Base-by-base conservation (phyloP, 441 rosid genomes). In the Jatropha multifida region DNA sequence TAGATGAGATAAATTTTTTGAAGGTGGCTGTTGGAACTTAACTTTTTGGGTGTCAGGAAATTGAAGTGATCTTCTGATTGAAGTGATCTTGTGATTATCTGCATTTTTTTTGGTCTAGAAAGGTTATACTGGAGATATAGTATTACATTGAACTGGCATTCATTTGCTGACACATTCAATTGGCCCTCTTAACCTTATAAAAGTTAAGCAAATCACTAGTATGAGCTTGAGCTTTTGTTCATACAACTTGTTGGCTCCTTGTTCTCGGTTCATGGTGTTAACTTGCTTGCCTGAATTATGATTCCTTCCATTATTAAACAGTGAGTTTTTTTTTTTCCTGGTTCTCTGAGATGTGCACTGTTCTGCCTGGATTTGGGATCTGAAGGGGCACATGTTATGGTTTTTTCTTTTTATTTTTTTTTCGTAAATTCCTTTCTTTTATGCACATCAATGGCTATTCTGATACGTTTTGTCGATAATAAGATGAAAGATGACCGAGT, bases 1-100 rank as follows among this genome's bases (percentile, higher is more conserved):
- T 64, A 63, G 59, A 71, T 17, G 65, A 42, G 74, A 27, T 15
- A 58, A 56, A 41, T 55, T 64, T 13, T 64, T 77, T 44, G 32
- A 52, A 49, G 42, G 38, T 59, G 10, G 64, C 64, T 60, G 18
- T 10, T 60, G 38, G 4, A 26, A 60, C 17, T 26, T 2, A 11
- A 27, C 32, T 20, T 56, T 56, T 3, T 26, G 63, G 37, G 9
- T 23, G 63, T 59, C 15, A 11, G 0, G 4, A 13, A 27, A 26
- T 60, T 12, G 64, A 27, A 60, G 40, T 60, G 26, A 60, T 12
- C 63, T 14, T 32, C 9, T 20, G 37, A 9, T 56, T 56, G 64
- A 27, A 60, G 40, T 60, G 26, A 60, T 12, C 63, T 14, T 32
- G 23, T 20, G 37, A 9, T 56, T 56, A 2, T 56, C 27, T n/a